Evolutionary conservation across 345 rosid species (phyloP), one percentile per base, ranked within the genome.

Genomic region (Eucalyptus regnans): DNA sequence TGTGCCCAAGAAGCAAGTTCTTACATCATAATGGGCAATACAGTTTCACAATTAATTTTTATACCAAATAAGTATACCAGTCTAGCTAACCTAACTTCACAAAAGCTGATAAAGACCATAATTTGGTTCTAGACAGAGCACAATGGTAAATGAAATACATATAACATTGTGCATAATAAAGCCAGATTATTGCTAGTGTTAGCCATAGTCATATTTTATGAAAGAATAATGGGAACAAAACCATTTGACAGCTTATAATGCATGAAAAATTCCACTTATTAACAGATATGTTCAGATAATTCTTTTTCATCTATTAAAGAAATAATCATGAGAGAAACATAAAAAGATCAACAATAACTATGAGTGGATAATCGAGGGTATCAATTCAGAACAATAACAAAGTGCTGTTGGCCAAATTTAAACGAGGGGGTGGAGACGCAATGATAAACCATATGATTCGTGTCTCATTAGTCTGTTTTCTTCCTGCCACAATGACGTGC

Each of bases 401-500:
- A 18, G 71, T 29, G 25, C 76, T 25, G 16, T 80, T 10, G 13
- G 76, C 16, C 29, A 66, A 15, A 48, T 41, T 58, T 68, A 44
- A 49, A 18, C 46, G 8, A 23, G 66, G 58, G 43, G 16, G 49
- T 48, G 71, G 43, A 25, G 83, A 58, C 86, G 33, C 18, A 43
- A 44, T 64, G 56, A n/a, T 50, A 52, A 29, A 83, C 76, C 90
- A 88, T 89, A 93, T 94, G 84, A 92, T 94, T 89, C 93, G 90
- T 58, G 92, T 90, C 88, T 94, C 94, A 27, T 87, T 91, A 18
- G 93, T 93, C 88, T 93, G 90, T 62, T 94, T 94, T 91, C 93
- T 92, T 71, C 95, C 94, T 12, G 93, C 88, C 88, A 93, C 89
- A 92, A 93, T 88, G 43, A 93, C 92, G 50, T 89, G 90, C 86